A percentile compares a stretch with the other conserved stretches of the same genome.
Evolutionary conservation across 169 alveolate genomes (phyloP).

Genomic region (Plasmodium chabaudi): DNA sequence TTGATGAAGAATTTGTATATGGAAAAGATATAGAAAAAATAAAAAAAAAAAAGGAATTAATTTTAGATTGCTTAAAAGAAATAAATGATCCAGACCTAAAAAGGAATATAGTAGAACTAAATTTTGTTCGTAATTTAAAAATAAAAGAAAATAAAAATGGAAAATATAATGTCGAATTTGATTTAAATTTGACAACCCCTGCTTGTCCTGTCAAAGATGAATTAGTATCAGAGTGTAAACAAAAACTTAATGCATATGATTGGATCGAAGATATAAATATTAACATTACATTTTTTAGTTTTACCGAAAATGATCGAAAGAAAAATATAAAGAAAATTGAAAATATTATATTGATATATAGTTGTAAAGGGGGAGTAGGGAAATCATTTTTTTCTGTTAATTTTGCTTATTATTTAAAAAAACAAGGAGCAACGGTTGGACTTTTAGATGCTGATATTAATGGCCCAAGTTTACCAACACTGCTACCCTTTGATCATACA

Average conservation of each 20-base stretch:
- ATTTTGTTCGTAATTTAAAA: conserved; percentile 82
- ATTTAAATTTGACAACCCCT: conserved; percentile 87
- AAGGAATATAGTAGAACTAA: conserved; percentile 85
- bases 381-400: conserved; percentile 92
- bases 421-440: conserved; percentile 93
- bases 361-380: conserved; percentile 99
- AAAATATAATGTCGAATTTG: conserved; percentile 78
- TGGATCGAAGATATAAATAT: conserved; percentile 81
- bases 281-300: conserved; percentile 40
- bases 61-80: conserved; percentile 70
- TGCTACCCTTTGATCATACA: conserved; percentile 85
- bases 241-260: conserved; percentile 53
- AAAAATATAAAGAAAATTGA: conserved; percentile 31
- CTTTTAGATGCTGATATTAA: conserved; percentile 96
- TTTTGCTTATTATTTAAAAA: conserved; percentile 89
- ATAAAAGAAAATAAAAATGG: conserved; percentile 72
- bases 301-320: conserved; percentile 12
- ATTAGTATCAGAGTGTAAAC: conserved; percentile 77
- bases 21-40: conserved; percentile 45
- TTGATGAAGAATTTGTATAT: conserved; percentile 69
- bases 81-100: conserved; percentile 88
- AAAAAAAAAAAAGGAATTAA: conserved; percentile 67
- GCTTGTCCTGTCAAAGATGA: conserved; percentile 88
- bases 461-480: conserved; percentile 97
- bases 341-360: conserved; percentile 93